Evolutionary conservation across 176 grass and related monocot species (phyloP).

Genomic region (Stipa capillata): DNA sequence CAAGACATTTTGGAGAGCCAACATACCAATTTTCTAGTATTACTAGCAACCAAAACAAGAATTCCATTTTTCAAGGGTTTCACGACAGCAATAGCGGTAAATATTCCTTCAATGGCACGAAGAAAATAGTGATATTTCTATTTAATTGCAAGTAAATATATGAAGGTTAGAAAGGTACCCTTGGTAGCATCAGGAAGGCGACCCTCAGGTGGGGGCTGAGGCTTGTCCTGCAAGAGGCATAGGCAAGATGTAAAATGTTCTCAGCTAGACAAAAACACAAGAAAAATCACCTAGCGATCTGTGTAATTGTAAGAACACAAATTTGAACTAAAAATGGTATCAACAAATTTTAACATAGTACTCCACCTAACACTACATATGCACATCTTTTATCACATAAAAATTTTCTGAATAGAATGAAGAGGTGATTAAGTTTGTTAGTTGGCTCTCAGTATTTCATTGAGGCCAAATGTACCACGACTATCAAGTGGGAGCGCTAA

Average conservation of each 20-base stretch:
- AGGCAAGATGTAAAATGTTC: neutral
- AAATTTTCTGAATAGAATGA: neutral
- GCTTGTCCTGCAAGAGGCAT: slow-evolving; percentile 62
- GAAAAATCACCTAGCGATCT: neutral
- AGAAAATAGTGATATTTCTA: too few species aligned
- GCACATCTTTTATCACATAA: neutral
- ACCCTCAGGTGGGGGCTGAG: slow-evolving; percentile 79
- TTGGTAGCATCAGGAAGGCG: slow-evolving; percentile 90
- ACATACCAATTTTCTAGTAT: neutral
- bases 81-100: too few species aligned
- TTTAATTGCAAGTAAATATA: neutral
- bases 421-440: neutral
- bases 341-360: too few species aligned
- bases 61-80: neutral
- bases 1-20: neutral
- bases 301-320: too few species aligned
- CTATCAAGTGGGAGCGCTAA: neutral
- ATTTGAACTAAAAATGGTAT: too few species aligned
- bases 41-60: neutral
- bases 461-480: neutral
- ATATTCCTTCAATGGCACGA: neutral
- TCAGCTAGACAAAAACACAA: neutral
- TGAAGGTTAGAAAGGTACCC: slow-evolving; percentile 32
- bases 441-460: neutral
- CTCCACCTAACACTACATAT: neutral